Conservation (phyloP, 2,329 filamentous ascomycete species). For the Hypocrella siamensis region DNA sequence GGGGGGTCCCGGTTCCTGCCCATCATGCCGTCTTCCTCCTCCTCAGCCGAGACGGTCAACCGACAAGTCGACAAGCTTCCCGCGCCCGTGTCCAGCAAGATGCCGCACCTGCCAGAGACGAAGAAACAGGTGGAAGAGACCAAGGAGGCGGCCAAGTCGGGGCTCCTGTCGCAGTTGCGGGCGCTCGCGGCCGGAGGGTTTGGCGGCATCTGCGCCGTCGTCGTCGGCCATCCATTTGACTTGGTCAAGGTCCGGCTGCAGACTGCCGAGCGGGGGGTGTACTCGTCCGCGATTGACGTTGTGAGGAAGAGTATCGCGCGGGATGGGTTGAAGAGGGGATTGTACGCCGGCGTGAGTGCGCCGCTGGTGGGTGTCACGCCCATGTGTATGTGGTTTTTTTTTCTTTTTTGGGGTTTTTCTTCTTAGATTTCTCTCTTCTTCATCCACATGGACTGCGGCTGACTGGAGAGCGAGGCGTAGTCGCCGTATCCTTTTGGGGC, state of each 20-base stretch:
- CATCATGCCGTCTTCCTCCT: constrained; percentile 1
- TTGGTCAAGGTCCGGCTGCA: constrained; percentile 95
- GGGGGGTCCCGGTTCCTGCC: no score
- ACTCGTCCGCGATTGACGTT: constrained; percentile 80
- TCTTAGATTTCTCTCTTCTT: no score
- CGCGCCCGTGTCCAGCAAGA: constrained; percentile 23
- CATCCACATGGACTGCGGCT: no score
- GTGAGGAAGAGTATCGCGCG: constrained; percentile 76
- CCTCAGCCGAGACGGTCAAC: constrained; percentile 10
- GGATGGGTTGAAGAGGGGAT: constrained; percentile 63
- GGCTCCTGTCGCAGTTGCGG: constrained; percentile 42
- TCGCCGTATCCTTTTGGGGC: constrained; percentile 63
- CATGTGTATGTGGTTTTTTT: constrained; percentile 62
- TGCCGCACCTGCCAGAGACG: constrained; percentile 28
- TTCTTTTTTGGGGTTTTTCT: not conserved
- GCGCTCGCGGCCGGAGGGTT: constrained; percentile 83
- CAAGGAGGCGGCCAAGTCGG: constrained; percentile 20
- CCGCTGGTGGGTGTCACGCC: constrained; percentile 91
- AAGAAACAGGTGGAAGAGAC: constrained; percentile 22
- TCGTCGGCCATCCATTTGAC: constrained; percentile 94
- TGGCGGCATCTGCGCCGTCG: constrained; percentile 81
- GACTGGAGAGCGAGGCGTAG: constrained; percentile 27
- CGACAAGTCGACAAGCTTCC: constrained; percentile 6
- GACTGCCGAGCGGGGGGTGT: constrained; percentile 87
- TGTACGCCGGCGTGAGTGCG: constrained; percentile 95